phyloP scores from a whole-genome alignment of 2,329 filamentous ascomycete species.

The Calonectria crousiana region DNA sequence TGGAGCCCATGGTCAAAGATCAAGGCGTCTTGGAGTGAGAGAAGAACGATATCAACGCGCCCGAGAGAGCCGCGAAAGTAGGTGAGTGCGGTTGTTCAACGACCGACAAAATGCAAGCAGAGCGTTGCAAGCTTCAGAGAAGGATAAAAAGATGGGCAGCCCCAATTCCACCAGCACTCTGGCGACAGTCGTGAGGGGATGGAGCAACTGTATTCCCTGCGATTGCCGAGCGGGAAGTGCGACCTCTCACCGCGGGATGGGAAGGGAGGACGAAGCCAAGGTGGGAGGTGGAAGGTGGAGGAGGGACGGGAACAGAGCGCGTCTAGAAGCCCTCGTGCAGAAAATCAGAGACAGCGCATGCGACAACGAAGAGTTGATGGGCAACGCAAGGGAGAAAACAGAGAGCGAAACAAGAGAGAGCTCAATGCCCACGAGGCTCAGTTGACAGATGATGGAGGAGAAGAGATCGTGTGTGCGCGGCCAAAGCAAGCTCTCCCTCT shows the following conservation, averaged over 20 bases:
- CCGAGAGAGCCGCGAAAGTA: not conserved
- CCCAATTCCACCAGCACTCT: not conserved
- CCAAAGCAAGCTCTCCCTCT: slow-evolving; percentile 3
- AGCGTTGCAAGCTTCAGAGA: not conserved
- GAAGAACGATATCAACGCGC: slow-evolving; percentile 17
- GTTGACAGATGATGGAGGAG: not conserved
- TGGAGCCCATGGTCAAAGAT: slow-evolving; percentile 31
- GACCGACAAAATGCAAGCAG: not conserved
- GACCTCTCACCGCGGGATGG: not conserved
- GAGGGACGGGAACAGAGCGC: not conserved
- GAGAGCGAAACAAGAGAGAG: not conserved
- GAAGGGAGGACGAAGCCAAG: not conserved
- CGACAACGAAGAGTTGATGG: not conserved
- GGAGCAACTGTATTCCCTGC: not conserved
- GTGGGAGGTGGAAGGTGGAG: not conserved
- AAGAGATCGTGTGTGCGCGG: not conserved
- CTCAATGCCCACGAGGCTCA: not conserved
- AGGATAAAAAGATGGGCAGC: not conserved
- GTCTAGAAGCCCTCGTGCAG: not conserved
- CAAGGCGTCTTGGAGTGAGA: slow-evolving; percentile 5
- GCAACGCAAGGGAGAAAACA: not conserved
- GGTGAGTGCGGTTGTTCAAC: not conserved
- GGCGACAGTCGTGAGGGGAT: not conserved
- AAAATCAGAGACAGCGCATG: slow-evolving; percentile 8
- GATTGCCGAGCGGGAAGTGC: not conserved